These are phyloP conservation scores for Exophiala bonariae DNA, from an alignment of 2,329 filamentous ascomycete species.

Conservation along the genomic window DNA sequence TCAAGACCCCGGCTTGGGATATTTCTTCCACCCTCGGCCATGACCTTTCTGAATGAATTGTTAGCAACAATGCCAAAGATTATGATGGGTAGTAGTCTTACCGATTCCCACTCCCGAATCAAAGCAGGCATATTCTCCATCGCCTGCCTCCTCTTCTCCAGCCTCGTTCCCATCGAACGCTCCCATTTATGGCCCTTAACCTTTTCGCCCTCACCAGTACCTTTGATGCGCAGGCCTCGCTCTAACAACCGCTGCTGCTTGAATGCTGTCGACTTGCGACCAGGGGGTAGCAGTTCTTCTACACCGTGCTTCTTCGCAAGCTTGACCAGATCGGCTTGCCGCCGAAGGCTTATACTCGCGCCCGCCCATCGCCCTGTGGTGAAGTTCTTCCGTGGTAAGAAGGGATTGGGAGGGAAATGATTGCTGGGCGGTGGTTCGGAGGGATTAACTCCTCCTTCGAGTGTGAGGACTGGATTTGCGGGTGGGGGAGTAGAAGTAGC, in stretches of 20 bases:
- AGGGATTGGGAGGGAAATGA: slow-evolving; percentile 68
- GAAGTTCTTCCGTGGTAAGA: slow-evolving; percentile 75
- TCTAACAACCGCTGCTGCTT: slow-evolving; percentile 70
- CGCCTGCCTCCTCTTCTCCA: slow-evolving; percentile 86
- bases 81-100: slow-evolving; percentile 45
- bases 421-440: slow-evolving; percentile 37
- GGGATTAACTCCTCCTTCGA: slow-evolving; percentile 28
- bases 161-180: slow-evolving; percentile 75
- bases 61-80: slow-evolving; percentile 34
- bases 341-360: slow-evolving; percentile 77
- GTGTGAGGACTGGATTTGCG: slow-evolving; percentile 52
- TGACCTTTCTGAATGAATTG: slow-evolving; percentile 59
- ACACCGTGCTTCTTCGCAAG: slow-evolving; percentile 76
- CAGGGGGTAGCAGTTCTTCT: slow-evolving; percentile 75
- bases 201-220: slow-evolving; percentile 85
- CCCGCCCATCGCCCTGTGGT: slow-evolving; percentile 80
- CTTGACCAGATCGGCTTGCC: slow-evolving; percentile 89
- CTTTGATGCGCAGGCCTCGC: slow-evolving; percentile 80
- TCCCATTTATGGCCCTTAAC: slow-evolving; percentile 97
- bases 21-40: slow-evolving; percentile 73
- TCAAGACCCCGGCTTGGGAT: slow-evolving; percentile 82
- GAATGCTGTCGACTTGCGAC: slow-evolving; percentile 71
- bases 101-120: slow-evolving; percentile 90
- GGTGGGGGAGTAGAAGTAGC: slow-evolving; percentile 27
- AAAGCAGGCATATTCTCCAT: slow-evolving; percentile 94